Base-by-base conservation (phyloP, 768 basidiomycete genomes). In the Sutorius australiensis region DNA sequence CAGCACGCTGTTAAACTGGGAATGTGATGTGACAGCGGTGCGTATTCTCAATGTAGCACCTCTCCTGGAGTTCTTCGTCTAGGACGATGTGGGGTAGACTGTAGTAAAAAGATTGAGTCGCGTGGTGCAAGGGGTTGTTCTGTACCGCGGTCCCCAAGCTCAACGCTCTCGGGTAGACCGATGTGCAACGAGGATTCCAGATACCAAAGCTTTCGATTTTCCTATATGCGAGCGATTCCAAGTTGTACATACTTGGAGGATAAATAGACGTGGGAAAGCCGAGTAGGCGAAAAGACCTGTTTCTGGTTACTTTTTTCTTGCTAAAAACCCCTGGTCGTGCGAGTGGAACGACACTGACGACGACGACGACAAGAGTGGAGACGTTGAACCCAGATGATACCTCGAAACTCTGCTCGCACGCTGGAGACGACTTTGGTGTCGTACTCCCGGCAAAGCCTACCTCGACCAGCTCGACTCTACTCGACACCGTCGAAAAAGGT, bases 381-480 rank as follows among this genome's bases (percentile, higher is more conserved):
- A 51, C 48, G 46, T 19, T 50, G 36, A 50, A 53, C 36, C 31
- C 21, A 45, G 46, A 70, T 71, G 68, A 54, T 72, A 58, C 60
- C 64, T 61, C 67, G 70, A 45, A 55, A 54, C 4, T 58, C 69
- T 57, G 17, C 66, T 41, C 66, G 53, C 44, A 61, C 17, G 24
- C 19, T 67, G 37, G 67, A 67, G 65, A 73, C 72, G 65, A 70
- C 77, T 74, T 73, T 74, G 58, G 58, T 82, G 78, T 79, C 78
- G 72, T 86, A 67, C 70, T 72, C 86, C 65, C 77, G 86, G 27
- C 84, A 87, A 67, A 63, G 75, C 59, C 81, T 88, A 51, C 84
- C 83, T 21, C 80, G 86, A 45, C 84, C 86, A 47, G 82, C 83
- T 38, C 81, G 86, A 57, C 76, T 85, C 41, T 87, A 85, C 67